phyloP scores from a whole-genome alignment of 2,329 filamentous ascomycete genomes.

The Ascochyta koolunga region DNA sequence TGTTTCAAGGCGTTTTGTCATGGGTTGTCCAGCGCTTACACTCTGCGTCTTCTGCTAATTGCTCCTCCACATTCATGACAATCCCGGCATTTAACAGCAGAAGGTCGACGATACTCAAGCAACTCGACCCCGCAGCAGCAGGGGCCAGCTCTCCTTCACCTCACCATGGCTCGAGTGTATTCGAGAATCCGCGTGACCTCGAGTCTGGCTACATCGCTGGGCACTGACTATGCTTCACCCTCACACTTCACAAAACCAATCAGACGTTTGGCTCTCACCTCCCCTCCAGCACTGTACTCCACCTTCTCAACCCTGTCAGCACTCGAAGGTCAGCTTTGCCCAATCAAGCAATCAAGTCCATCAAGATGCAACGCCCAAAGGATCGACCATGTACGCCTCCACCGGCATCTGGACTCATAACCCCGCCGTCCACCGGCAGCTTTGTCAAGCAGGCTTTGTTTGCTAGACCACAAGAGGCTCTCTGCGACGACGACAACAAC shows the following conservation, averaged over 20 bases:
- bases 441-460: slow-evolving; percentile 10
- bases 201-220: background rate
- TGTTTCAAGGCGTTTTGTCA: background rate
- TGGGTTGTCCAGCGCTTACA: background rate
- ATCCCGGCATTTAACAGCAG: background rate
- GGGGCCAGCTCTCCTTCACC: background rate
- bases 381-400: slow-evolving; percentile 20
- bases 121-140: background rate
- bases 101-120: too few species aligned
- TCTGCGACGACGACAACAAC: background rate
- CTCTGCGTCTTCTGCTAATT: background rate
- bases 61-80: background rate
- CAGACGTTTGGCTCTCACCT: background rate
- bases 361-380: slow-evolving; percentile 4
- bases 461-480: background rate
- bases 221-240: background rate
- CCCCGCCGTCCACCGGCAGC: slow-evolving; percentile 29
- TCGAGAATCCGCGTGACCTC: background rate
- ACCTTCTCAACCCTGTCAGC: background rate
- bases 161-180: background rate
- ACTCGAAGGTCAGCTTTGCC: background rate
- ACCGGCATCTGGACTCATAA: slow-evolving; percentile 10
- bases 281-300: background rate
- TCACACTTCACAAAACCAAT: background rate
- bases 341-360: too few species aligned